Base-by-base conservation (phyloP, 202 grass and related monocot genomes). In the Sporobolus alterniflorus region DNA sequence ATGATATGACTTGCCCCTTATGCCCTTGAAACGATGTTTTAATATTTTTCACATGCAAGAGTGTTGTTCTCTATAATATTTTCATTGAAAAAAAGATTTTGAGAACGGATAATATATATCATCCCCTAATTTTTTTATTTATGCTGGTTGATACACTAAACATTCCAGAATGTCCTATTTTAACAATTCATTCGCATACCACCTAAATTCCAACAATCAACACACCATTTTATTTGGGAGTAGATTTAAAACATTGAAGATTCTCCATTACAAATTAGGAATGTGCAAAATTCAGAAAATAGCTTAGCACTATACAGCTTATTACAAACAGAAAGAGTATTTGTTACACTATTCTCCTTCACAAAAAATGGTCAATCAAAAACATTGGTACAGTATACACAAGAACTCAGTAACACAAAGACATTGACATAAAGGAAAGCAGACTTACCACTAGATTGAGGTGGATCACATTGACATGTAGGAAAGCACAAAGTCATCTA, bases 361-460 rank as follows among this genome's bases (percentile, higher is more conserved):
- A 77, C 31, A 31, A 10, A 61, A 31, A 77, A 24, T 11, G 22
- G 25, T 67, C 2, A 1, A 50, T 34, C 13, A 20, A 15, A 42
- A 32, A 51, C 46, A 47, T 36, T 36, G 26, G 8, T 0, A 7
- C 36, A 39, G 36, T n/a, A 47, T 49, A 21, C 43, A 66, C 15
- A 28, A 11, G 13, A 64, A 24, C 34, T 46, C 52, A 11, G 7
- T 77, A 36, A 13, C 16, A 15, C 54, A 74, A 67, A 21, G 66
- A 4, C 43, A 74, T 33, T 3, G 56, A 72, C 88, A 36, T 83
- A 52, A 34, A 67, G 24, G 16, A 62, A 85, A 76, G 29, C 44
- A 67, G 7, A 74, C 77, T 80, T 77, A 94, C 96, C 60, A 99
- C 93, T 52, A 96, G 91, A 87, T 96, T 99, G 71, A 99, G 89